Evolutionary conservation across 768 basidiomycete species (phyloP), one percentile per base, ranked within the genome.

Genomic region (Tricholoma sp.): DNA sequence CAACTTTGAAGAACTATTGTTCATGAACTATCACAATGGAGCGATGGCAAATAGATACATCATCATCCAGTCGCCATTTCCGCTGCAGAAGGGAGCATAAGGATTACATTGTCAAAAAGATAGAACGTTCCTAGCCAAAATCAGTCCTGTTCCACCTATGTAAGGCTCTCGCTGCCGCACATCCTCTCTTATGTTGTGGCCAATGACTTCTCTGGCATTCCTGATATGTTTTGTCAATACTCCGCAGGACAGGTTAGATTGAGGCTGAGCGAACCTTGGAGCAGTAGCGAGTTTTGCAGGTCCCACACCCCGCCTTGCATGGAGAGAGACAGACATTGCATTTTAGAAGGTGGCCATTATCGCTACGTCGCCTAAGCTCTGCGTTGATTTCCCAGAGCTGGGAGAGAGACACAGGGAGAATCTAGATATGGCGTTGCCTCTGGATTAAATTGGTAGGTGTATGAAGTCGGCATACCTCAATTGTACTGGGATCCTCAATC

Each of bases 141-240:
- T 67, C 66, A 4, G 63, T 67, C 39, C 62, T 58, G 50, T 67
- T 65, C 66, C 66, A 67, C 29, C 56, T 32, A 24, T 55, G 57
- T 9, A 67, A 52, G 18, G 55, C 47, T 6, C 47, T 50, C n/a
- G 62, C 34, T 18, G 56, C 60, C 7, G 22, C 39, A 39, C 66
- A 67, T 34, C 59, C 45, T 21, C 24, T 49, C 24, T 61, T 59
- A 55, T 65, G 64, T 46, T 52, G 19, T 14, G 46, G 57, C 66
- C 66, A 67, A 52, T 67, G 57, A 3, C n/a, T 12, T 16, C 12
- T 53, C 39, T 67, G 66, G 24, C 64, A 65, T 51, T 62, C 58
- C 31, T 32, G 3, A 32, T 32, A 37, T 9, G 5, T 37, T 37
- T 12, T 14, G 35, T 37, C 5, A 37, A 37, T 11, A 2, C 5